Evolutionary conservation across 352 stramenopile genomes (phyloP), one percentile per base, ranked within the genome.

Genomic region (Pythium brachiatum): DNA sequence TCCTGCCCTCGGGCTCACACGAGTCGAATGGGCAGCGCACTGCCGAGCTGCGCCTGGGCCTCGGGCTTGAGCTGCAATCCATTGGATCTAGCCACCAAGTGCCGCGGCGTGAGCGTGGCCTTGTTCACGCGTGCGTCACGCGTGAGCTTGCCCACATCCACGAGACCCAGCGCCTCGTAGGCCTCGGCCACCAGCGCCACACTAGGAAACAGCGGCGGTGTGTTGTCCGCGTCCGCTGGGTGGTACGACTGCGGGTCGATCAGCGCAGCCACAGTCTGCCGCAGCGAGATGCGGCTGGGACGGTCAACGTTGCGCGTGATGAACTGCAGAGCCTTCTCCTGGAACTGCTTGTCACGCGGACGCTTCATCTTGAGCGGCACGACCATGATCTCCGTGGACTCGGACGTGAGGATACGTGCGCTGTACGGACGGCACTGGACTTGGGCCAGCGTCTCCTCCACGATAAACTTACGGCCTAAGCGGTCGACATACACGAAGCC

Each of bases 401-500:
- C 70, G 44, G 82, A 94, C 39, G 75, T 80, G 29, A 95, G 60
- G 25, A 95, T 73, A 15, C 86, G 84, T 32, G 84, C 81, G 26
- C 75, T 85, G 69, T 94, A 95, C 6, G 83, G 81, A 13, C 83
- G 80, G 60, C 85, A 93, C 58, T 91, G 80, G 46, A 95, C 82
- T 50, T 86, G 82, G 43, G 70, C 57, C 48, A 91, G 77, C 68
- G 84, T 94, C 65, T 95, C 86, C 66, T 95, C 86, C 36, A 94
- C 80, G 23, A 95, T 75, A 38, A 90, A 95, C 61, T 92, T 92
- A 62, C 82, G 81, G 2, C 86, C 86, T 48, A 95, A 62, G 31
- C 81, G 76, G 60, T 95, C 83, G 46, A 94, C 84, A 57, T 88
- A 89, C 54, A 95, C 69, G 74, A 86, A 89, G 0, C 86, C 86